Conservation (phyloP, 192 early-diverging fungal genomes). For the Backusella luteola region DNA sequence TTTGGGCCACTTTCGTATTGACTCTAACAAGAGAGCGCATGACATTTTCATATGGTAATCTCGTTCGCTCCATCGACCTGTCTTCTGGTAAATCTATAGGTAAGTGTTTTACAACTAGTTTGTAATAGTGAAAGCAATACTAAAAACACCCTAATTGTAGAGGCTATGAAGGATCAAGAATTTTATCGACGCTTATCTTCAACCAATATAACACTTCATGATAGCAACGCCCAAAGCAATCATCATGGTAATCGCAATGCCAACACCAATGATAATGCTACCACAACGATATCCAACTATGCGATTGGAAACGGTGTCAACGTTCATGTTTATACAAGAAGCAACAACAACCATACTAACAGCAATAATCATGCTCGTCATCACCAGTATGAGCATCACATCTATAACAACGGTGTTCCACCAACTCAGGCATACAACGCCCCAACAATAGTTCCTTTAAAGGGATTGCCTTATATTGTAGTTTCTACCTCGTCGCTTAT, state of each 20-base stretch:
- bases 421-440: neutral
- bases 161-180: constrained; percentile 16
- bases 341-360: neutral
- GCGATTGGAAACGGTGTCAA: neutral
- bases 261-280: neutral
- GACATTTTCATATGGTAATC: constrained; percentile 33
- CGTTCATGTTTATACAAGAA: neutral
- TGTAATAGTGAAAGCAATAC: neutral
- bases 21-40: constrained; percentile 34
- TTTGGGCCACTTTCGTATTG: constrained; percentile 48
- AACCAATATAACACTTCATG: neutral
- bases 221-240: neutral
- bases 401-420: neutral
- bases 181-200: constrained; percentile 14
- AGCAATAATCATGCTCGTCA: neutral
- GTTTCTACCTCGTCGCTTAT: constrained; percentile 48
- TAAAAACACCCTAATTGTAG: neutral
- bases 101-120: neutral
- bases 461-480: constrained; percentile 27
- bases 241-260: neutral
- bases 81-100: constrained; percentile 30
- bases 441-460: neutral
- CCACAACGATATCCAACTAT: neutral
- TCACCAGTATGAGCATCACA: neutral
- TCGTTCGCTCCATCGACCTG: constrained; percentile 42